These are phyloP conservation scores for Oryza brachyantha DNA, from an alignment of 176 grass and related monocot species.

Conservation along the genomic window DNA sequence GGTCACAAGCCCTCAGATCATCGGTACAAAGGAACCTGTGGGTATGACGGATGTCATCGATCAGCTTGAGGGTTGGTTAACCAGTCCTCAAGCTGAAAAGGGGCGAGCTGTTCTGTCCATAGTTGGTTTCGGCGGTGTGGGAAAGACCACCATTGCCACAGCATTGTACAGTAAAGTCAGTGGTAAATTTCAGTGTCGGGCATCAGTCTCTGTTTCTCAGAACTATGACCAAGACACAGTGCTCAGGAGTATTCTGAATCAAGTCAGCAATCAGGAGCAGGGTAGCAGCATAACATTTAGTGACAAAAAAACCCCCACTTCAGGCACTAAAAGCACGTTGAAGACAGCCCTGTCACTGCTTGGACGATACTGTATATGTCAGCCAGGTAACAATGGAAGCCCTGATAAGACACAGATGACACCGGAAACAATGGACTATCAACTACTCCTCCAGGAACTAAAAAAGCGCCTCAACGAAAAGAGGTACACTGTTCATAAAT, in stretches of 20 bases:
- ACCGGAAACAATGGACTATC: background rate
- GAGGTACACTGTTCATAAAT: background rate
- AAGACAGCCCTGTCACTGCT: background rate
- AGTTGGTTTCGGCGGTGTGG: background rate
- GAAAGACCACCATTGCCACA: slow-evolving; percentile 19
- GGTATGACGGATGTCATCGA: background rate
- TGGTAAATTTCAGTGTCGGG: background rate
- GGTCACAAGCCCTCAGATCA: background rate
- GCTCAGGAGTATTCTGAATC: background rate
- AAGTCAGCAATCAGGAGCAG: background rate
- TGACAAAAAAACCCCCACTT: background rate
- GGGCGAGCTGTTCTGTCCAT: background rate
- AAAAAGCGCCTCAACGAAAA: background rate
- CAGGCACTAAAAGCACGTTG: background rate
- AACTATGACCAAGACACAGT: background rate
- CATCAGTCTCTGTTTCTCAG: background rate
- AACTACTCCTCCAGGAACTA: background rate
- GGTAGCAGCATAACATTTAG: background rate
- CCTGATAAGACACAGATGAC: background rate
- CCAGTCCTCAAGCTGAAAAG: rapidly evolving
- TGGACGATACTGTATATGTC: too few species aligned
- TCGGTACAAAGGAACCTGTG: background rate
- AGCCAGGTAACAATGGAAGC: background rate
- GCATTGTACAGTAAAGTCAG: background rate
- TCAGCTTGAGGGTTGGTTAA: background rate